Conservation (phyloP, 371 early-diverging fungal species). For the Actinomucor elegans region DNA sequence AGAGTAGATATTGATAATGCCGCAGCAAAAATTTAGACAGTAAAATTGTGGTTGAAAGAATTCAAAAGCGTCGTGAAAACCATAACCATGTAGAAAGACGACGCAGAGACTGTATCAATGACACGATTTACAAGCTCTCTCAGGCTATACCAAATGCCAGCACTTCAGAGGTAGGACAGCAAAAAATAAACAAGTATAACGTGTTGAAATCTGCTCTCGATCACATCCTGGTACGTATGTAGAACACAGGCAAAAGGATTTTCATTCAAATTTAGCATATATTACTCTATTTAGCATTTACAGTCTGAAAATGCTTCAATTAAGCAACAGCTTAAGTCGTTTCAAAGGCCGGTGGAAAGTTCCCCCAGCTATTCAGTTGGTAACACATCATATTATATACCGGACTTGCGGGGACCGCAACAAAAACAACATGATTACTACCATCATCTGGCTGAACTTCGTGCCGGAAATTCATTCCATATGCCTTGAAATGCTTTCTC, state of each 20-base stretch:
- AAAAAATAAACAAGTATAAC: slow-evolving; percentile 46
- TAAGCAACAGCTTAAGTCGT: slow-evolving; percentile 23
- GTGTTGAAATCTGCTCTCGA: slow-evolving; percentile 44
- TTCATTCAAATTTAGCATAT: slow-evolving; percentile 3
- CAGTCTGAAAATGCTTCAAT: slow-evolving; percentile 7
- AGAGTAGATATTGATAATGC: no score
- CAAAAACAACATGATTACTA: no score
- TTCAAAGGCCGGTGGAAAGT: not conserved
- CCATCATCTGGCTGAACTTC: no score
- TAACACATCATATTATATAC: no score
- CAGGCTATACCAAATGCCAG: slow-evolving; percentile 39
- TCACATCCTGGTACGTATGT: slow-evolving; percentile 18
- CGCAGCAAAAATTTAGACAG: slow-evolving; percentile 57
- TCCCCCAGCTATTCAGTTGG: no score
- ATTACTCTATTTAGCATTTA: slow-evolving; percentile 7
- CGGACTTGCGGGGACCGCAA: no score
- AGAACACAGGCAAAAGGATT: not conserved
- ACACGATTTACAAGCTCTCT: slow-evolving; percentile 50
- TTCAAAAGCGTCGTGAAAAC: slow-evolving; percentile 64
- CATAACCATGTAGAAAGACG: slow-evolving; percentile 68
- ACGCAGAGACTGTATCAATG: slow-evolving; percentile 65
- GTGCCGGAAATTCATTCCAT: no score
- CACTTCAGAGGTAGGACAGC: slow-evolving; percentile 15
- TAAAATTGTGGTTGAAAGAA: slow-evolving; percentile 60
- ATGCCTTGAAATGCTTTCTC: no score